Evolutionary conservation across 2,329 filamentous ascomycete species (phyloP).

Genomic region (Colletotrichum shisoi): DNA sequence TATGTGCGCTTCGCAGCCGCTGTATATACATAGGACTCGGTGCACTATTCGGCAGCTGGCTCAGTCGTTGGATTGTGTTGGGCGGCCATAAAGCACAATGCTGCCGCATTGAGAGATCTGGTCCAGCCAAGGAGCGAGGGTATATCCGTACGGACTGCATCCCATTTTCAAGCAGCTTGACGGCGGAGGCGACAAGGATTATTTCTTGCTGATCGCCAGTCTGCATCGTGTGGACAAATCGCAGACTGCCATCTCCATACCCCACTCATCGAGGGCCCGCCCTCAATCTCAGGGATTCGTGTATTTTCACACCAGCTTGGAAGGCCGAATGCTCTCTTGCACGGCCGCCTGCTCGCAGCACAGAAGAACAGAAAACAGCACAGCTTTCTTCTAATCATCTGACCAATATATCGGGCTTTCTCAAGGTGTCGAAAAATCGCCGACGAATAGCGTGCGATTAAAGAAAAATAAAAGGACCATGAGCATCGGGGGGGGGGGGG

Average conservation of each 20-base stretch:
- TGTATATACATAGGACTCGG: background rate
- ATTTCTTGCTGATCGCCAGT: conserved; percentile 25
- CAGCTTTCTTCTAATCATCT: background rate
- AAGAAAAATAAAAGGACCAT: background rate
- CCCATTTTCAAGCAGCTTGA: background rate
- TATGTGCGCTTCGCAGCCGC: background rate
- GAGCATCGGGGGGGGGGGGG: background rate
- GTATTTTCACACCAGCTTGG: background rate
- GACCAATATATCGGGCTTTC: no score
- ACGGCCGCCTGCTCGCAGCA: background rate
- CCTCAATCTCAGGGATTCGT: conserved; percentile 10
- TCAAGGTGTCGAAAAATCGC: no score
- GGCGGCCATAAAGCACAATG: background rate
- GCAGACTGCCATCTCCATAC: conserved; percentile 13
- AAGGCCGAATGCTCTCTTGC: conserved; percentile 14
- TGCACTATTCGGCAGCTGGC: background rate
- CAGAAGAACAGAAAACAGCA: background rate
- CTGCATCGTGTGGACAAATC: conserved; percentile 10
- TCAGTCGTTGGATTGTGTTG: background rate
- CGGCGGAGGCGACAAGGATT: conserved; percentile 15
- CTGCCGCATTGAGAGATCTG: background rate
- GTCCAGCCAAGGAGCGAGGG: background rate
- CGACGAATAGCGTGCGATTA: background rate
- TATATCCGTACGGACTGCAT: background rate
- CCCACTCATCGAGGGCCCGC: conserved; percentile 18